Evolutionary conservation across 2,329 filamentous ascomycete genomes (phyloP).

Genomic region (Phialocephala subalpina): DNA sequence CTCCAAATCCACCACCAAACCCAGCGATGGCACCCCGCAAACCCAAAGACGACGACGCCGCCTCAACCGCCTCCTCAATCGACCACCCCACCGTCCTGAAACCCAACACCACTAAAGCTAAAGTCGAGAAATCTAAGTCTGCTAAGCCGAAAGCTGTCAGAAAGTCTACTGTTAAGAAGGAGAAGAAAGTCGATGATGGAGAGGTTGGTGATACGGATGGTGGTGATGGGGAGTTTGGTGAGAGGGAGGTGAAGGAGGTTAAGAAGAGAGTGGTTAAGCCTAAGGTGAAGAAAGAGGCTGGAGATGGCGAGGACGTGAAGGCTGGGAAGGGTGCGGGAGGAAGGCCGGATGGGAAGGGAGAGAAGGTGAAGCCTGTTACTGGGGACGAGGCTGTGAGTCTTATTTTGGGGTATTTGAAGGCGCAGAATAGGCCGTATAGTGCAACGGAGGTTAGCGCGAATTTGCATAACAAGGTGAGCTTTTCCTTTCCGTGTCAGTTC

Average conservation of each 20-base stretch:
- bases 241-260: slow-evolving; percentile 13
- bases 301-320: slow-evolving; percentile 13
- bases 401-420: slow-evolving; percentile 46
- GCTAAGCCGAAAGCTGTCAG: slow-evolving; percentile 25
- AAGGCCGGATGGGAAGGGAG: slow-evolving; percentile 35
- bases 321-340: slow-evolving; percentile 10
- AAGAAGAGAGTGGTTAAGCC: slow-evolving; percentile 4
- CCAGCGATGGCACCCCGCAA: slow-evolving; percentile 35
- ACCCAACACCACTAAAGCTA: slow-evolving; percentile 33
- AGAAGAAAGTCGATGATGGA: slow-evolving; percentile 11
- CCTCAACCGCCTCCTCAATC: slow-evolving; percentile 22
- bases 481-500: background rate
- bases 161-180: slow-evolving; percentile 26
- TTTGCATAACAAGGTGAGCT: slow-evolving; percentile 62
- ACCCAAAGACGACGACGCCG: slow-evolving; percentile 28
- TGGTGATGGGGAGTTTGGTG: slow-evolving; percentile 6
- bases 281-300: slow-evolving; percentile 8
- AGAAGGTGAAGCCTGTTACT: slow-evolving; percentile 39
- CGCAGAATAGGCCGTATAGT: slow-evolving; percentile 50
- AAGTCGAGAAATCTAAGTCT: slow-evolving; percentile 34
- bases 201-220: background rate
- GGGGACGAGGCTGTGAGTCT: slow-evolving; percentile 45
- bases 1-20: background rate
- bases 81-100: slow-evolving; percentile 26
- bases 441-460: slow-evolving; percentile 66